These are phyloP conservation scores for Stachybotrys chartarum DNA, from an alignment of 2,329 filamentous ascomycete genomes.

Conservation along the genomic window DNA sequence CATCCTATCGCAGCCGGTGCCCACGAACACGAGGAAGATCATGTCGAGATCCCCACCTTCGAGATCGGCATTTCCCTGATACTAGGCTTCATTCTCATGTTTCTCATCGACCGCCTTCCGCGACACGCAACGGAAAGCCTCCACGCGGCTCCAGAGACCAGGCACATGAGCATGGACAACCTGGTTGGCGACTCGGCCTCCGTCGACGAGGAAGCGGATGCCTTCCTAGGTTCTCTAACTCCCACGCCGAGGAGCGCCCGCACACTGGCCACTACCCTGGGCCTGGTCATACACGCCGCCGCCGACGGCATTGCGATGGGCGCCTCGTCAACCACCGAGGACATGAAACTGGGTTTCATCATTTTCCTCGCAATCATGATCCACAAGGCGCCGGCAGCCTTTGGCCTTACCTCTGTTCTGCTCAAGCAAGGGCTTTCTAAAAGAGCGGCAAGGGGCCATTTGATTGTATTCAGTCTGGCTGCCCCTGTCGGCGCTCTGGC, in stretches of 20 bases:
- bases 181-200: slow-evolving; percentile 48
- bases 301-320: slow-evolving; percentile 95
- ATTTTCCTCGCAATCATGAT: slow-evolving; percentile 97
- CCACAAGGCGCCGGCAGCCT: slow-evolving; percentile 93
- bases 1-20: slow-evolving; percentile 24
- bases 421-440: slow-evolving; percentile 89
- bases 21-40: slow-evolving; percentile 22
- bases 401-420: slow-evolving; percentile 84
- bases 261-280: slow-evolving; percentile 77
- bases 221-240: slow-evolving; percentile 51
- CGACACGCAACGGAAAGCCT: slow-evolving; percentile 61
- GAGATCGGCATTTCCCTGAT: slow-evolving; percentile 85
- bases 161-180: slow-evolving; percentile 85
- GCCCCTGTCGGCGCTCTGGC: slow-evolving; percentile 78
- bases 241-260: slow-evolving; percentile 52
- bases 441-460: slow-evolving; percentile 72
- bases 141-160: slow-evolving; percentile 58
- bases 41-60: slow-evolving; percentile 50
- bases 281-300: slow-evolving; percentile 90
- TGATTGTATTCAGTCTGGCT: slow-evolving; percentile 86
- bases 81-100: slow-evolving; percentile 92
- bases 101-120: slow-evolving; percentile 82
- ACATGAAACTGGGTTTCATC: slow-evolving; percentile 75
- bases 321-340: slow-evolving; percentile 70
- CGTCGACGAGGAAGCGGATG: slow-evolving; percentile 49